Percentiles rank a stretch among this genome's conserved stretches.
Evolutionary conservation across 1,139 yeast genomes (phyloP).

Genomic region (Kodamaea ohmeri): DNA sequence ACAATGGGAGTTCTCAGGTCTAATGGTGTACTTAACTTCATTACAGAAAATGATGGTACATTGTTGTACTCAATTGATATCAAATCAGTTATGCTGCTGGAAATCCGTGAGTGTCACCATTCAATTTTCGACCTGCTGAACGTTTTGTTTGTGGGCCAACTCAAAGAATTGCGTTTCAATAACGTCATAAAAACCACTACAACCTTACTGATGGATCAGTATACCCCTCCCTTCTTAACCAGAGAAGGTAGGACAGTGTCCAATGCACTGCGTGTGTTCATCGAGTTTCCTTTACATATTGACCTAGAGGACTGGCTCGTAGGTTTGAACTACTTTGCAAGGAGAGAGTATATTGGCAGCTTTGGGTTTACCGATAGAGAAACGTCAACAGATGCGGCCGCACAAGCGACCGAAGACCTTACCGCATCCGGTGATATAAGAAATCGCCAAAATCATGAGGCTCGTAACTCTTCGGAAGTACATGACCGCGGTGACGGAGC

Average conservation of each 20-base stretch:
- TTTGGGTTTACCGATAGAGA: conserved; percentile 1
- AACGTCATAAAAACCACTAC: conserved; percentile 37
- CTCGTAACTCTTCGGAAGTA: no score
- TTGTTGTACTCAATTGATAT: conserved; percentile 63
- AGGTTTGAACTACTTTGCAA: conserved; percentile 65
- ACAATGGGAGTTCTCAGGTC: conserved; percentile 72
- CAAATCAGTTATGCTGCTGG: conserved; percentile 55
- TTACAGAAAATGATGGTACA: conserved; percentile 66
- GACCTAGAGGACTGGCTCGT: conserved; percentile 86
- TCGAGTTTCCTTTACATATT: conserved; percentile 65
- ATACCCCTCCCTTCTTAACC: conserved; percentile 24
- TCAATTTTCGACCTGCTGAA: conserved; percentile 63
- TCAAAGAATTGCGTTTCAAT: conserved; percentile 50
- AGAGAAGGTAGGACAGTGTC: conserved; percentile 35
- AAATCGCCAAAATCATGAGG: no score
- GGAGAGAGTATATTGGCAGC: conserved; percentile 51
- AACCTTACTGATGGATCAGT: conserved; percentile 23
- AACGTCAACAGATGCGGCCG: no score
- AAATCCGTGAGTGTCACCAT: conserved; percentile 65
- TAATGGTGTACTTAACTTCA: conserved; percentile 61
- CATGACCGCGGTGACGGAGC: no score
- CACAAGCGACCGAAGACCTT: no score
- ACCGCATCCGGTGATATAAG: no score
- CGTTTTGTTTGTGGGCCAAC: conserved; percentile 57
- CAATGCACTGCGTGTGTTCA: conserved; percentile 44